Evolutionary conservation across 1,139 yeast genomes (phyloP), one percentile per base, ranked within the genome.

Genomic region (Blastobotrys aristatus): DNA sequence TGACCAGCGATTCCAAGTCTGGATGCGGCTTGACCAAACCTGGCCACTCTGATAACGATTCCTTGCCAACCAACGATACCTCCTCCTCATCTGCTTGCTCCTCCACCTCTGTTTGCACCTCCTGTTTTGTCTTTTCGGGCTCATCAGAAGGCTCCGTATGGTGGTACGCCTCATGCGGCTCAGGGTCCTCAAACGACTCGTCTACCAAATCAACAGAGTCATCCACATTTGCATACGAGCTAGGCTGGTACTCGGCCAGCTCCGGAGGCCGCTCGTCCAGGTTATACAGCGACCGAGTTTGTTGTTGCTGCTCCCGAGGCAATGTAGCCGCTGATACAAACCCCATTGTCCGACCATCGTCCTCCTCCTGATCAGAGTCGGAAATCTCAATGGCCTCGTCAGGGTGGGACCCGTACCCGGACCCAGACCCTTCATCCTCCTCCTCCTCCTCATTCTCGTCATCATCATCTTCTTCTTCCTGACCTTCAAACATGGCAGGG

Each of bases 251-350:
- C 21, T 21, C 37, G n/a, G 30, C 21, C 17, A 44, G 38, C 26
- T 44, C 47, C 2, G 47, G 42, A 10, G 47, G 47, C 6, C 47
- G 36, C 24, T 26, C 17, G 21, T 44, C 43, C 17, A 44, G 26
- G 16, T 44, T 36, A 29, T 39, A 22, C 27, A 39, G 11, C n/a
- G 42, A 31, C 13, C 31, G 36, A 6, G 40, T 29, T 3, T 6
- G 20, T 22, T 18, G 21, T 10, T 11, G 8, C 6, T 33, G 24
- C 4, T 40, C 30, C 18, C 21, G 26, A 14, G 30, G 43, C n/a
- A 40, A 13, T 14, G 11, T 4, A 3, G 22, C 26, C 6, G 43
- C 43, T 2, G 44, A 29, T 7, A 33, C 38, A 24, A 41, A 41
- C 16, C 29, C 4, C 4, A 24, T 5, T 7, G 13, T 8, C 2